Conservation (phyloP, 805 yeast genomes). For the Yamadazyma phyllophila region DNA sequence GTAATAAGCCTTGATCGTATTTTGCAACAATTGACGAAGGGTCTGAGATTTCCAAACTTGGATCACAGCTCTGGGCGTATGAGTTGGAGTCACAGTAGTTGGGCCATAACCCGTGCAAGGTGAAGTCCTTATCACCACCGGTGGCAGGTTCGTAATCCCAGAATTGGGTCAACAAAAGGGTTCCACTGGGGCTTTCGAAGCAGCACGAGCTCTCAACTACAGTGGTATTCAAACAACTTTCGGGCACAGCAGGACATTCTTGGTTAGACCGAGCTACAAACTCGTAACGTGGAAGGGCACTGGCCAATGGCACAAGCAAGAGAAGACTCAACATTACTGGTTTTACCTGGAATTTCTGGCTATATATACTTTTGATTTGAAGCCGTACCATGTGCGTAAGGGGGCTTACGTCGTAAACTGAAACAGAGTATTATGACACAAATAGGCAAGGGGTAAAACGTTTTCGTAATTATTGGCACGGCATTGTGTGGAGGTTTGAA, state of each 20-base stretch:
- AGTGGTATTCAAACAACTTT: constrained; percentile 48
- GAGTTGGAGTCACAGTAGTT: constrained; percentile 35
- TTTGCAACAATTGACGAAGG: constrained; percentile 14
- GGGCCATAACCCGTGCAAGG: constrained; percentile 46
- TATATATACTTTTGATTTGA: neutral
- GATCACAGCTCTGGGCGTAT: constrained; percentile 36
- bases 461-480: neutral
- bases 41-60: constrained; percentile 27
- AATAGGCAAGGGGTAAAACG: neutral
- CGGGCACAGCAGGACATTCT: constrained; percentile 35
- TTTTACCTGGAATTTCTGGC: no score
- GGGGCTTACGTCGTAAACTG: neutral
- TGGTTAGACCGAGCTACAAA: neutral
- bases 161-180: constrained; percentile 41
- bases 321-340: neutral
- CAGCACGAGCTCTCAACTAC: constrained; percentile 49
- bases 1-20: constrained; percentile 21
- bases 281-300: neutral
- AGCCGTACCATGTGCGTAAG: neutral
- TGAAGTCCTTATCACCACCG: constrained; percentile 37
- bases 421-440: neutral
- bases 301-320: neutral
- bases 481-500: no score
- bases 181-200: constrained; percentile 40
- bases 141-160: constrained; percentile 28